Percentiles rank a stretch among this genome's conserved stretches.
phyloP scores from a whole-genome alignment of 2,329 filamentous ascomycete genomes.

The Botrytis aclada region DNA sequence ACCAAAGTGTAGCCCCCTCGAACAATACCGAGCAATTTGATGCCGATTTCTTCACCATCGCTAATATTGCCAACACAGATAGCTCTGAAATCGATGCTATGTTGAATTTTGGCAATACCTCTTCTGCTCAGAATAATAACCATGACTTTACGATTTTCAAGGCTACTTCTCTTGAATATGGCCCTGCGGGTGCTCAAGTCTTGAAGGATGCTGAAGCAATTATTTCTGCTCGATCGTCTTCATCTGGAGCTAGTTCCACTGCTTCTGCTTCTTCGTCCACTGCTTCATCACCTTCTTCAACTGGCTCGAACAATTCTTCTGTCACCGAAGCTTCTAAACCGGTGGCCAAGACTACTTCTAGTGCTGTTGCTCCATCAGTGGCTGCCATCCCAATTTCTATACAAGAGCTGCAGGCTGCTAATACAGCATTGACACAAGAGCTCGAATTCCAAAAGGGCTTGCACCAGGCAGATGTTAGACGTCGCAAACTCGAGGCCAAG shows the following conservation, averaged over 20 bases:
- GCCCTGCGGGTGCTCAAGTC: not conserved
- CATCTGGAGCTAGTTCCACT: not conserved
- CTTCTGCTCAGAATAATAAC: not conserved
- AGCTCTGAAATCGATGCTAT: not conserved
- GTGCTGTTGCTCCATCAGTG: not conserved
- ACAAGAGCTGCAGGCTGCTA: not conserved
- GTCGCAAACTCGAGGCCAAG: not conserved
- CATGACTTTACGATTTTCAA: not conserved
- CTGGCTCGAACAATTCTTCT: rapidly evolving
- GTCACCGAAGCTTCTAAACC: not conserved
- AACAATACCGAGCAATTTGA: no score
- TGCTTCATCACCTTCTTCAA: not conserved
- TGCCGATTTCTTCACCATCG: not conserved
- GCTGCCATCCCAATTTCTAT: not conserved
- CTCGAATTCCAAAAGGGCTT: not conserved
- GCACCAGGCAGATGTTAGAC: not conserved
- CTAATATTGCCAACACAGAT: not conserved
- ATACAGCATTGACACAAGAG: not conserved
- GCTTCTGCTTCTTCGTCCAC: not conserved
- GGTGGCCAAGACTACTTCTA: not conserved
- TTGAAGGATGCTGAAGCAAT: not conserved
- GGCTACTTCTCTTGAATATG: not conserved
- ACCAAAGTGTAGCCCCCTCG: not conserved
- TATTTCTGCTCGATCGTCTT: not conserved
- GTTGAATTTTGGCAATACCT: not conserved